Evolutionary conservation across 2,329 filamentous ascomycete species (phyloP).

Genomic region (Nemania diffusa): DNA sequence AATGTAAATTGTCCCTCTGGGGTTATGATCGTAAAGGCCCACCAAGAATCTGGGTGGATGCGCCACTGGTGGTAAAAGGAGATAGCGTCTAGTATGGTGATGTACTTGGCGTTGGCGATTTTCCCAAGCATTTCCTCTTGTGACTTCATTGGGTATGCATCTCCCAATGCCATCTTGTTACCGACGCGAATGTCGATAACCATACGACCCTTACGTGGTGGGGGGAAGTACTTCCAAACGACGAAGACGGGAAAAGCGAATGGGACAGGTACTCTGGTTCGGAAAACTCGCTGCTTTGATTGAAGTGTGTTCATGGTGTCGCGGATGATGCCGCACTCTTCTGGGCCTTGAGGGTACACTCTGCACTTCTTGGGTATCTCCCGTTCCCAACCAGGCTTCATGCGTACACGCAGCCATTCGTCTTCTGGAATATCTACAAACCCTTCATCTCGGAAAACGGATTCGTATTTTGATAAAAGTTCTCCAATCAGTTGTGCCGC

Average conservation of each 20-base stretch:
- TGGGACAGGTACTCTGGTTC: neutral
- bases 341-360: neutral
- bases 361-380: neutral
- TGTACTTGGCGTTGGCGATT: neutral
- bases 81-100: neutral
- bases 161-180: neutral
- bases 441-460: neutral
- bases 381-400: constrained; percentile 1
- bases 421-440: neutral
- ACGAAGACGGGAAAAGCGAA: constrained; percentile 11
- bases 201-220: neutral
- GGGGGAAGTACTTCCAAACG: neutral
- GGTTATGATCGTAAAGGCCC: neutral
- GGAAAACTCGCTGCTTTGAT: neutral
- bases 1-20: neutral
- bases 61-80: constrained; percentile 6
- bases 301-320: neutral
- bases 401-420: neutral
- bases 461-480: neutral
- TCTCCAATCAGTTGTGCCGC: neutral
- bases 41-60: neutral
- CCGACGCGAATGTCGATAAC: neutral
- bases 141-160: neutral
- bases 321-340: neutral
- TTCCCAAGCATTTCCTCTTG: constrained; percentile 8